Base-by-base conservation (phyloP, 1,284 basidiomycete genomes). In the Puccinia brachypodii region DNA sequence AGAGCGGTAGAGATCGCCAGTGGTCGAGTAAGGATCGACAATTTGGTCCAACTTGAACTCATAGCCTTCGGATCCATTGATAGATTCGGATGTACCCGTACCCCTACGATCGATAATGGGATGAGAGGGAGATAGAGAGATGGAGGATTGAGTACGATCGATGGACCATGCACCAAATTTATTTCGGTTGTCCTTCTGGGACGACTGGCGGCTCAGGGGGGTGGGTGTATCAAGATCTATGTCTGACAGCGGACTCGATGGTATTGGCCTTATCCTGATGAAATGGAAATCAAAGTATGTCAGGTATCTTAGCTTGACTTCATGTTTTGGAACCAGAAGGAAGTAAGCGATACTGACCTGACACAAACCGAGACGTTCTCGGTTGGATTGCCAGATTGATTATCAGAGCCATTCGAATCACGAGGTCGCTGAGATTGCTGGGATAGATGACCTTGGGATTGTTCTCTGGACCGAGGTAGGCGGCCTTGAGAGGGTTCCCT, bases 51-150 rank as follows among this genome's bases (percentile, higher is more conserved):
- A 53, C 31, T 56, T 64, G 62, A 81, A 81, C 47, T 74, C 62
- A 47, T 81, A 81, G 33, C 79, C 79, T 64, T 81, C 79, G 28
- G 79, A 81, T 74, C 79, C 79, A 44, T 81, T 74, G 11, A 81
- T 40, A 56, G 71, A 31, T 75, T 74, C 71, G 36, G 79, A 81
- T 16, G 79, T 81, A 53, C 79, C 79, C 38, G 79, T 81, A n/a
- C 79, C 79, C 31, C 79, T 47, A 31, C 71, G 69, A 33, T 81
- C 79, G 58, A 81, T 81, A 33, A 81, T 81, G 19, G 79, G 79
- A 58, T 81, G 79, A 56, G 79, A 75, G 42, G 79, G 56, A 36
- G 79, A 81, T 14, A 81, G 58, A 16, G 79, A 66, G 42, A 81
- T 74, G 19, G 68, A 47, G 22, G 68, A 73, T 38, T 47, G 56